Conservation (phyloP, 257 asterid species). For the Leonotis leonurus region DNA sequence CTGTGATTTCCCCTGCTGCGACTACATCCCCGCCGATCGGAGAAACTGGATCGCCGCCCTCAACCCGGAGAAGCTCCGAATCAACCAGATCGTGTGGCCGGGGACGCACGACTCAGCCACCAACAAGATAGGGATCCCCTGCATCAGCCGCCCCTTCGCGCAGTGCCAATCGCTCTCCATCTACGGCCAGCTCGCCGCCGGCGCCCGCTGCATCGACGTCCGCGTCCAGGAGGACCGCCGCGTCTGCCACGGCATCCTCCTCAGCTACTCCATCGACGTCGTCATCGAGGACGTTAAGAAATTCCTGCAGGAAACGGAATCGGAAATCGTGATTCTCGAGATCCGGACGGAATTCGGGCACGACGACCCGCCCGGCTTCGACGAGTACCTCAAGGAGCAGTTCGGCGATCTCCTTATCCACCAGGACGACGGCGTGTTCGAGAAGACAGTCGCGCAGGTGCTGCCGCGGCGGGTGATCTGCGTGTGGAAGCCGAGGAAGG, state of each 20-base stretch:
- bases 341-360: slow-evolving; percentile 89
- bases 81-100: slow-evolving; percentile 84
- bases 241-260: slow-evolving; percentile 76
- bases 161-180: slow-evolving; percentile 73
- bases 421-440: slow-evolving; percentile 57
- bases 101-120: slow-evolving; percentile 97
- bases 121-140: slow-evolving; percentile 64
- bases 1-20: slow-evolving; percentile 54
- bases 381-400: slow-evolving; percentile 47
- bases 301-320: slow-evolving; percentile 54
- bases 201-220: slow-evolving; percentile 62
- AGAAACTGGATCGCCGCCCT: slow-evolving; percentile 74
- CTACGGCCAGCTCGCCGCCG: slow-evolving; percentile 59
- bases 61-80: slow-evolving; percentile 32
- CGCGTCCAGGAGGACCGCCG: slow-evolving; percentile 69
- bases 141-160: slow-evolving; percentile 70
- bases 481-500: slow-evolving; percentile 79
- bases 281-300: slow-evolving; percentile 55
- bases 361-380: slow-evolving; percentile 74
- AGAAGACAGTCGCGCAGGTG: slow-evolving; percentile 51
- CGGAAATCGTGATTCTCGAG: slow-evolving; percentile 71
- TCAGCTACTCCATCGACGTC: slow-evolving; percentile 46
- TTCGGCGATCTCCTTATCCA: slow-evolving; percentile 63
- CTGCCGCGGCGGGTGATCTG: slow-evolving; percentile 78
- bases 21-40: slow-evolving; percentile 46